A percentile compares a stretch with the other conserved stretches of the same genome.
phyloP scores from a whole-genome alignment of 1,139 yeast genomes.

The Kodamaea sp. region DNA sequence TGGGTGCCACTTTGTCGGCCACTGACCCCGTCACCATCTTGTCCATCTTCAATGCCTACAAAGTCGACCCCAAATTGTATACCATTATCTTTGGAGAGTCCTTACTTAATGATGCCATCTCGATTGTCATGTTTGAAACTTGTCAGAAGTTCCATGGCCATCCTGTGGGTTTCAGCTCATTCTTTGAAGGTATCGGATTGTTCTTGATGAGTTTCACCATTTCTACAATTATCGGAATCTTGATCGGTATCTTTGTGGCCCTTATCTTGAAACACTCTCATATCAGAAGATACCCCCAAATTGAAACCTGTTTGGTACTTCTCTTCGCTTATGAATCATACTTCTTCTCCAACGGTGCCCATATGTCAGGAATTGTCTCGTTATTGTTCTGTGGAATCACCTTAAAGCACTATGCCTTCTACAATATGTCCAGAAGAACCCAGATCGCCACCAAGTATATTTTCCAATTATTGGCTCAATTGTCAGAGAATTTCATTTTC shows the following conservation, averaged over 20 bases:
- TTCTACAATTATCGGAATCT: conserved; percentile 87
- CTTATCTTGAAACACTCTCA: conserved; percentile 88
- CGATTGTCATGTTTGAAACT: conserved; percentile 98
- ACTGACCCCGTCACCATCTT: conserved; percentile 98
- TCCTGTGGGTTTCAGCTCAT: conserved; percentile 66
- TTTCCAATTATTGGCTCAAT: conserved; percentile 89
- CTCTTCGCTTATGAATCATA: conserved; percentile 94
- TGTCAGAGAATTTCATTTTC: conserved; percentile 95
- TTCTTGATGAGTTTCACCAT: conserved; percentile 93
- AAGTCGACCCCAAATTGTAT: conserved; percentile 95
- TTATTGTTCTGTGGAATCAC: conserved; percentile 95
- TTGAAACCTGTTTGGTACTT: conserved; percentile 90
- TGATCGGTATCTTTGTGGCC: conserved; percentile 87
- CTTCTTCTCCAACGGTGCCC: conserved; percentile 97
- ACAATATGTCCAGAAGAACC: conserved; percentile 94
- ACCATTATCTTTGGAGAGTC: conserved; percentile 98
- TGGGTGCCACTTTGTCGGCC: conserved; percentile 96
- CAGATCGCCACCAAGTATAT: conserved; percentile 95
- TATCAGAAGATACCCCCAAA: conserved; percentile 90
- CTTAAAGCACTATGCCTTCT: conserved; percentile 93
- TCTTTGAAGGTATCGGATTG: conserved; percentile 92
- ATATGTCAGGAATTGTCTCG: conserved; percentile 98
- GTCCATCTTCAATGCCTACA: conserved; percentile 94
- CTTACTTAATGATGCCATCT: conserved; percentile 91
- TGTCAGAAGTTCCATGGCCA: conserved; percentile 96